Evolutionary conservation across 139 green algal species (phyloP), one percentile per base, ranked within the genome.

Genomic region (Tetradesmus lagerheimii): DNA sequence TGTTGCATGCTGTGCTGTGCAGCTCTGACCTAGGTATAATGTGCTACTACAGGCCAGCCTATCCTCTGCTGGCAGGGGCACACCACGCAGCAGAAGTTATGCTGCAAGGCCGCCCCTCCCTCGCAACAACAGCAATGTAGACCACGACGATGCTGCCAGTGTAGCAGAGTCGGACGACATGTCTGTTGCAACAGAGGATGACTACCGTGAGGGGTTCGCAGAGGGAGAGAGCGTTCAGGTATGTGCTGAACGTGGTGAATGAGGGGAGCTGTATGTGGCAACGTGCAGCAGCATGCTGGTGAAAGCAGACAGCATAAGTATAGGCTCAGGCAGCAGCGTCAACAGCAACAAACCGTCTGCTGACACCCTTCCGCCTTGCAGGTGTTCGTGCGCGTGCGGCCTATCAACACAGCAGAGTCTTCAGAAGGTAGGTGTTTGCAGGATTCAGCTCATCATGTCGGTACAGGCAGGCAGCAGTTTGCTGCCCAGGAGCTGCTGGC

Each of bases 211-310:
- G 2, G 82, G 35, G 15, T 11, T 47, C 15, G 34, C 64, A 50
- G 85, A 89, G n/a, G 85, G 85, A 15, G 85, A 89, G 20, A 89
- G 85, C 29, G 85, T 89, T 3, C 85, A 89, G 85, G 85, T 89
- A 31, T 62, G 38, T 39, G 15, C 34, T 79, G n/a, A 14, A 79
- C 71, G 77, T 39, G 20, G 23, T 83, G 77, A 12, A 18, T 29
- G 31, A 83, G 5, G 0, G 23, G 14, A 83, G 25, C 38, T 29
- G 4, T 25, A 31, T 12, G 2, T 16, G 38, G 39, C 34, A 83
- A 83, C 64, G 23, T 38, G 25, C 38, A 83, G 77, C 77, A 11
- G 31, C 11, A 1, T 41, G 71, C 47, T 62, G 4, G 43, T 62
- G 12, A 62, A 20, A 20, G 12, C 47, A 62, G 12, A 14, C 47